Evolutionary conservation across 176 grass and related monocot genomes (phyloP).

Genomic region (Typha latifolia): DNA sequence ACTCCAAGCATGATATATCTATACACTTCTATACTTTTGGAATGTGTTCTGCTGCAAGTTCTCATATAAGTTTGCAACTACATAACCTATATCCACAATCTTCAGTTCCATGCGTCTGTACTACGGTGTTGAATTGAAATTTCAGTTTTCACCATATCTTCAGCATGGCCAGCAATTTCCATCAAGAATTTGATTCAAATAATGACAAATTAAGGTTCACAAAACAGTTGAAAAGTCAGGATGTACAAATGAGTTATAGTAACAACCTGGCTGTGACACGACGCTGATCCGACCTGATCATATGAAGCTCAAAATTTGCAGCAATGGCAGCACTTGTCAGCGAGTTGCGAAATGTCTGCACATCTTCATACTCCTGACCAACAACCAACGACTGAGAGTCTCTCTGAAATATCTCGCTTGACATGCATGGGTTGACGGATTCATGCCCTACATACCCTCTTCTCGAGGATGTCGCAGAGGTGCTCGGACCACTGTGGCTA

Average conservation of each 20-base stretch:
- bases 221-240: neutral
- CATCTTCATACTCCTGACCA: slow-evolving; percentile 15
- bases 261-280: slow-evolving; percentile 18
- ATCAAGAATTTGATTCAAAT: no score
- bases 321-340: slow-evolving; percentile 10
- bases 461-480: slow-evolving; percentile 1
- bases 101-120: no score
- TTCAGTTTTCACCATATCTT: no score
- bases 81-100: no score
- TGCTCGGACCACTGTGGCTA: neutral
- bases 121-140: no score
- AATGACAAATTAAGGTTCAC: no score
- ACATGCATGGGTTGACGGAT: neutral
- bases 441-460: slow-evolving; percentile 3
- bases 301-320: slow-evolving; percentile 17
- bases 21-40: no score
- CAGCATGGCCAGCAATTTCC: no score
- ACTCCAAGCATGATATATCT: no score
- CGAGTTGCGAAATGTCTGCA: slow-evolving; percentile 14
- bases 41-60: no score
- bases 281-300: slow-evolving; percentile 16
- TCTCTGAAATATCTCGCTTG: slow-evolving; percentile 1
- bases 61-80: no score
- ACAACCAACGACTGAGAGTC: slow-evolving; percentile 14
- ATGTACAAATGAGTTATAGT: no score